Base-by-base conservation (phyloP, 306 rosid species). In the Lithocarpus polystachyus region DNA sequence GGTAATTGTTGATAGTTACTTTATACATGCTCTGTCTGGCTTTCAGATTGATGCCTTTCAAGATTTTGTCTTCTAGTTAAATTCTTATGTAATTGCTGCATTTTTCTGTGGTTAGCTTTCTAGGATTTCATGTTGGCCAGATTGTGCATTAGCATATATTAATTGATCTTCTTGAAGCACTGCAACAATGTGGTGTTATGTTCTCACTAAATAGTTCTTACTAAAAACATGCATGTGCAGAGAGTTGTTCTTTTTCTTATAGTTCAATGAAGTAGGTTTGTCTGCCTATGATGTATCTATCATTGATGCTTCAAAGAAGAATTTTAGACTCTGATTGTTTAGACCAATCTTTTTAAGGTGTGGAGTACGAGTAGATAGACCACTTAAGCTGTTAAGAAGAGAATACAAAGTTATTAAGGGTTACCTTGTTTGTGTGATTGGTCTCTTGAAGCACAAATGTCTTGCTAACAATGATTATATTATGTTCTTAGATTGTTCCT, bases 401-500 rank as follows among this genome's bases (percentile, higher is more conserved):
- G 61, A 33, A 56, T 29, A 26, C 31, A 24, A 20, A 17, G 68
- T 33, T 33, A 33, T 60, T 60, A 5, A 31, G 14, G 53, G 6
- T 68, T 26, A 68, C 48, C 51, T 31, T 68, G 52, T 13, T 68
- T 5, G 7, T 8, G 55, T 12, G 13, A 70, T 15, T 43, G n/a
- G 12, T 70, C 19, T 33, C 6, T 20, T 40, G 5, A 70, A 15
- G 22, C 31, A 20, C 10, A 48, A 45, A 5, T 6, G 31, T 70
- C 33, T 7, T 70, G 74, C 55, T 70, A 43, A 70, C 74, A 70
- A 4, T 20, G 33, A 12, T 70, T 70, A n/a, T 40, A 48, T 2
- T 19, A 13, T 85, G 75, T 57, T 74, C 62, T 11, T 92, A 95
- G 99, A 93, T 95, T 81, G 99, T 95, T 84, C 99, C 99, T 24